phyloP scores from a whole-genome alignment of 345 rosid genomes.

The Pelargonium nanum region DNA sequence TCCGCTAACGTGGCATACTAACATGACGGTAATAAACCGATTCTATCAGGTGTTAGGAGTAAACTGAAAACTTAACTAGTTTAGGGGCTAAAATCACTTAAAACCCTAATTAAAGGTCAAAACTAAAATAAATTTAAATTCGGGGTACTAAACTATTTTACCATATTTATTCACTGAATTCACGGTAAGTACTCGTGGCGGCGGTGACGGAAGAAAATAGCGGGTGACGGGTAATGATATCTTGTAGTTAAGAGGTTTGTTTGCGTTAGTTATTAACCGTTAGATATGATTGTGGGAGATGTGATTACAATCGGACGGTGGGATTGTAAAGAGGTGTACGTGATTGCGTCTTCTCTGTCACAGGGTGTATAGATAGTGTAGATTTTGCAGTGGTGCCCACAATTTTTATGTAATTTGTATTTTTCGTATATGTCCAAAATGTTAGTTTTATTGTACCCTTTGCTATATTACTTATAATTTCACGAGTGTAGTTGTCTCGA shows the following conservation, averaged over 20 bases:
- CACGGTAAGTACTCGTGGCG: background rate
- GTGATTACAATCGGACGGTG: background rate
- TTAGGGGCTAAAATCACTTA: too few species aligned
- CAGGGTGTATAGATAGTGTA: background rate
- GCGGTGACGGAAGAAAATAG: background rate
- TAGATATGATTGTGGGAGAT: background rate
- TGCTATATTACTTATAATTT: background rate
- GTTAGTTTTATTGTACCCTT: background rate
- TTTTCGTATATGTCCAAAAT: background rate
- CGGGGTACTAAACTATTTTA: too few species aligned
- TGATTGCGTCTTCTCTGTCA: background rate
- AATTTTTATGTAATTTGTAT: background rate
- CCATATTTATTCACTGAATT: too few species aligned
- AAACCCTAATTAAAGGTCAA: too few species aligned
- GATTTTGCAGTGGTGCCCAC: background rate
- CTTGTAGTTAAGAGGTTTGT: background rate
- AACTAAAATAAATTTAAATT: too few species aligned
- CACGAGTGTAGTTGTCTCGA: background rate
- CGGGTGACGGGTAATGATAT: background rate
- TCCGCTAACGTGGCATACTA: too few species aligned
- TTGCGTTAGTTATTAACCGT: background rate
- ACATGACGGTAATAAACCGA: too few species aligned
- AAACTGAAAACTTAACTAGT: too few species aligned
- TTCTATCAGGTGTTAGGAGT: too few species aligned
- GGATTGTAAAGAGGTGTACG: too few species aligned